These are phyloP conservation scores for Puccinia coronata DNA, from an alignment of 1,284 basidiomycete genomes.

Conservation along the genomic window DNA sequence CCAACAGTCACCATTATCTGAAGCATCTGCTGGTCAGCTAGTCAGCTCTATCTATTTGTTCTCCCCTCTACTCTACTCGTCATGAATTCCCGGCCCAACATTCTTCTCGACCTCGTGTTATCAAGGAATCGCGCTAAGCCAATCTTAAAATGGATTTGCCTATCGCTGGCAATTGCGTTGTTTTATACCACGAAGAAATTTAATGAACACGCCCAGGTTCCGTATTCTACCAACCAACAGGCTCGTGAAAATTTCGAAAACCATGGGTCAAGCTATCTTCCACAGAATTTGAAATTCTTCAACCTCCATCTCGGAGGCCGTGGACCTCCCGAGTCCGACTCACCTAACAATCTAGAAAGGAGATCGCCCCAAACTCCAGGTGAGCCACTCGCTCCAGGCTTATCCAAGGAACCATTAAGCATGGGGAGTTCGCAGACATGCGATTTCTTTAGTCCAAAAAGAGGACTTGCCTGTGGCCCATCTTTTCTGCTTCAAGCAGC, in stretches of 20 bases:
- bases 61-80: background rate
- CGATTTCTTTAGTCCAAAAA: background rate
- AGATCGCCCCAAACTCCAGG: background rate
- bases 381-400: background rate
- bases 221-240: background rate
- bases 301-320: background rate
- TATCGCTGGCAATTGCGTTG: background rate
- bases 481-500: background rate
- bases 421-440: background rate
- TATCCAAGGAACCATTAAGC: background rate
- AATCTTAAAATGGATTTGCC: conserved; percentile 1
- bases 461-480: background rate
- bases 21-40: background rate
- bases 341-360: background rate
- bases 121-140: background rate
- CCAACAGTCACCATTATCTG: background rate
- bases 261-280: background rate
- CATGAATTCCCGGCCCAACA: background rate
- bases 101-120: background rate
- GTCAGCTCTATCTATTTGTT: background rate
- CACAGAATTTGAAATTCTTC: background rate
- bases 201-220: background rate
- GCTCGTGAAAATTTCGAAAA: background rate
- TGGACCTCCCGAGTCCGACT: background rate
- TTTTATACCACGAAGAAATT: background rate